phyloP scores from a whole-genome alignment of 2,329 filamentous ascomycete species.

The Septoria linicola region DNA sequence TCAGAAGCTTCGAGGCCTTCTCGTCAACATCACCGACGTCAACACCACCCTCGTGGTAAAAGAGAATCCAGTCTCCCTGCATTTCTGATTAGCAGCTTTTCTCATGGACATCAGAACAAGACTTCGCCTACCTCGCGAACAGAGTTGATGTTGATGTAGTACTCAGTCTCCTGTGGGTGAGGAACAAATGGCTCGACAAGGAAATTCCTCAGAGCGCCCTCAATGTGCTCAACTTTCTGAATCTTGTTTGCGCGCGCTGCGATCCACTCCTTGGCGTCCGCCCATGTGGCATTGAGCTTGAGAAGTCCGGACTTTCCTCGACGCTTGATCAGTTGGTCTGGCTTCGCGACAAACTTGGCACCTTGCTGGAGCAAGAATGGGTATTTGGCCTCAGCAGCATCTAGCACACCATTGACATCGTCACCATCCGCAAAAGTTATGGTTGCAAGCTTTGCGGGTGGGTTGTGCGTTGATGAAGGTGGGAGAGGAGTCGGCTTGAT shows the following conservation, averaged over 20 bases:
- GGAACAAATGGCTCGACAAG: conserved; percentile 98
- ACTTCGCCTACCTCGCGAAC: conserved; percentile 85
- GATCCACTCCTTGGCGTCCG: conserved; percentile 91
- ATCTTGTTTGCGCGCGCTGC: conserved; percentile 86
- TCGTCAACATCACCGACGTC: conserved; percentile 98
- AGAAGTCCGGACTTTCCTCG: conserved; percentile 98
- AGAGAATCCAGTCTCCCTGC: conserved; percentile 99
- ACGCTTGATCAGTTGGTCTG: conserved; percentile 99
- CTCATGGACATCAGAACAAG: background rate
- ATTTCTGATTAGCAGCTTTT: conserved; percentile 33
- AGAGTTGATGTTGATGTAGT: conserved; percentile 99
- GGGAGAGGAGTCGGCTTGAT: conserved; percentile 98
- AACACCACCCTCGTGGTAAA: conserved; percentile 99
- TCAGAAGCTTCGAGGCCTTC: conserved; percentile 97
- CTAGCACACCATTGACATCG: conserved; percentile 76
- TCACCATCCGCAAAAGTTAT: conserved; percentile 90
- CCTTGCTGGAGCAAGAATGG: conserved; percentile 85
- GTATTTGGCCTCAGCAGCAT: conserved; percentile 95
- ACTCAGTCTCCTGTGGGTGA: conserved; percentile 92
- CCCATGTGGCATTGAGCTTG: conserved; percentile 94
- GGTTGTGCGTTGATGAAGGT: conserved; percentile 80
- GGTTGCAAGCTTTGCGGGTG: conserved; percentile 84
- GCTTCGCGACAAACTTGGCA: conserved; percentile 96
- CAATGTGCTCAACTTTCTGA: conserved; percentile 88
- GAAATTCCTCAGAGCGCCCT: conserved; percentile 89